Conservation (phyloP, 352 stramenopile genomes). For the Globisporangium carolinianum region DNA sequence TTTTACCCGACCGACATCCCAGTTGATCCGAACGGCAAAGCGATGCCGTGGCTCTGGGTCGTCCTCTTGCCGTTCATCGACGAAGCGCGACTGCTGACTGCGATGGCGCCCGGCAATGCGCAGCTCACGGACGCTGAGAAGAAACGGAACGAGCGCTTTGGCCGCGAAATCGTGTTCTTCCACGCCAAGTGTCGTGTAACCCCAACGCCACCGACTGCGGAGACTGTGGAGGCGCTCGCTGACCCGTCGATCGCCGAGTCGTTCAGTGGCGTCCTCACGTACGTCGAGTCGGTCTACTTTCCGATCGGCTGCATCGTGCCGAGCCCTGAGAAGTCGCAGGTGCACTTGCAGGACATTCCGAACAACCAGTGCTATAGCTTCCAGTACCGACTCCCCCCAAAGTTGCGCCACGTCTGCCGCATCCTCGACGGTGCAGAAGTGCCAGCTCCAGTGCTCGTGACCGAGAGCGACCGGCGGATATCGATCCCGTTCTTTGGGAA, state of each 20-base stretch:
- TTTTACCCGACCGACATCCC: slow-evolving; percentile 95
- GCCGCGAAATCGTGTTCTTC: slow-evolving; percentile 82
- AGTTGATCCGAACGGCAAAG: slow-evolving; percentile 98
- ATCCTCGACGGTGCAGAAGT: slow-evolving; percentile 45
- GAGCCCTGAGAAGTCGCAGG: slow-evolving; percentile 69
- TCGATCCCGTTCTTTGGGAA: slow-evolving; percentile 78
- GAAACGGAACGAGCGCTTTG: slow-evolving; percentile 79
- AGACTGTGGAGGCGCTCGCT: slow-evolving; percentile 31
- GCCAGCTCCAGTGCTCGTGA: slow-evolving; percentile 39
- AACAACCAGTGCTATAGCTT: slow-evolving; percentile 88
- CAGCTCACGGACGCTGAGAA: slow-evolving; percentile 68
- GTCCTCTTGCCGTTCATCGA: slow-evolving; percentile 99
- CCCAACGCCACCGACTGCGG: slow-evolving; percentile 27
- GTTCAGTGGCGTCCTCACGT: slow-evolving; percentile 67
- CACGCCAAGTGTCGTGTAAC: slow-evolving; percentile 57
- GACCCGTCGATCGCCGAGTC: slow-evolving; percentile 52
- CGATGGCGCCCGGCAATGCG: slow-evolving; percentile 70
- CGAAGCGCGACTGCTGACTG: slow-evolving; percentile 89
- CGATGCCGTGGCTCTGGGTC: slow-evolving; percentile 98
- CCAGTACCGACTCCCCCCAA: slow-evolving; percentile 59
- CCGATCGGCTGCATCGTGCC: slow-evolving; percentile 66
- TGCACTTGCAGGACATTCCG: slow-evolving; percentile 61
- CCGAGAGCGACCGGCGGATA: slow-evolving; percentile 56
- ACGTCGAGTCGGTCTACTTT: slow-evolving; percentile 68
- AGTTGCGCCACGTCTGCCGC: slow-evolving; percentile 40